Conservation (phyloP, 1,284 basidiomycete species). For the Vanrija humicola region DNA sequence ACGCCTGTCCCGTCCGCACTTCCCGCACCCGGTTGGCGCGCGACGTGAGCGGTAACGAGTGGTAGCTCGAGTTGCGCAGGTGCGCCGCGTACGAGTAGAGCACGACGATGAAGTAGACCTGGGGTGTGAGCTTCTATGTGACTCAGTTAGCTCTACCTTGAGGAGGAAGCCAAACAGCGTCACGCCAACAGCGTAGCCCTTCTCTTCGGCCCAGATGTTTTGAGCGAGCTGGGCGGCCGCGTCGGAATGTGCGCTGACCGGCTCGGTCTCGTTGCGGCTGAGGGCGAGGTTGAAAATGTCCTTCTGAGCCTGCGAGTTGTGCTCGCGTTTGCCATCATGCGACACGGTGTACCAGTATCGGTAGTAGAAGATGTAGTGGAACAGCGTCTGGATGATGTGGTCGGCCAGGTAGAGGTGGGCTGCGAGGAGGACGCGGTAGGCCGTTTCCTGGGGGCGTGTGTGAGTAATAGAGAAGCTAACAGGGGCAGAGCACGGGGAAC, state of each 20-base stretch:
- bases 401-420: slow-evolving; percentile 90
- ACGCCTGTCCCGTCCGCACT: neutral
- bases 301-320: slow-evolving; percentile 80
- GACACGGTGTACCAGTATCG: slow-evolving; percentile 86
- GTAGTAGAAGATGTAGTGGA: slow-evolving; percentile 85
- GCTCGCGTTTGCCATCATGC: slow-evolving; percentile 76
- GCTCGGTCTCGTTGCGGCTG: slow-evolving; percentile 38
- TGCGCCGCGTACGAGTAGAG: slow-evolving; percentile 94
- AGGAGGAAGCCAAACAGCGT: slow-evolving; percentile 78
- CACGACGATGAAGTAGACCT: slow-evolving; percentile 89
- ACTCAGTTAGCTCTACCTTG: slow-evolving; percentile 62
- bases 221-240: slow-evolving; percentile 62
- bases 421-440: slow-evolving; percentile 77
- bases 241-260: slow-evolving; percentile 49
- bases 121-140: neutral
- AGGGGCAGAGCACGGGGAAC: too few relatives aligned
- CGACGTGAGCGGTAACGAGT: slow-evolving; percentile 63
- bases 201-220: slow-evolving; percentile 84
- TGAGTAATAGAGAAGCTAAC: too few relatives aligned
- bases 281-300: slow-evolving; percentile 60
- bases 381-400: slow-evolving; percentile 85
- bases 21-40: slow-evolving; percentile 6
- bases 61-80: slow-evolving; percentile 86
- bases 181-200: slow-evolving; percentile 67
- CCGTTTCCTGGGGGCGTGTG: slow-evolving; percentile 64